phyloP scores from a whole-genome alignment of 1,284 basidiomycete genomes.

The Trichosporon asahii region DNA sequence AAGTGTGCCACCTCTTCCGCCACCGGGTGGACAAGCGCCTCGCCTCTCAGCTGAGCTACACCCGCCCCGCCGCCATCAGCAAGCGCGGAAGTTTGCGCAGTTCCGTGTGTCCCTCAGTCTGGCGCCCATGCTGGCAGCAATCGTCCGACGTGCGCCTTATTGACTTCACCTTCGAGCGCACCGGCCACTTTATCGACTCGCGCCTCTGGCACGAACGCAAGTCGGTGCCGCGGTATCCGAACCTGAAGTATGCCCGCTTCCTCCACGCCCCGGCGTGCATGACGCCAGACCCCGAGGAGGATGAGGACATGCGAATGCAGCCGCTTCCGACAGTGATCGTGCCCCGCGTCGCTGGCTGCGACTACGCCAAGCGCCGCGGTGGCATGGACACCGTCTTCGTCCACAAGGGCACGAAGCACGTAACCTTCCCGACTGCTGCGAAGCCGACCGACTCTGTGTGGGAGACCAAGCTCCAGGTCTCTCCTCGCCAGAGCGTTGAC shows the following conservation, averaged over 20 bases:
- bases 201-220: not conserved
- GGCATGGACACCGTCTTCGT: not conserved
- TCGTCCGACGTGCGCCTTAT: not conserved
- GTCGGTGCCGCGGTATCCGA: not conserved
- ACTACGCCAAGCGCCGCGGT: not conserved
- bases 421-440: not conserved
- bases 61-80: not conserved
- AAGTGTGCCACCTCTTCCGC: not conserved
- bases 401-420: not conserved
- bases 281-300: not conserved
- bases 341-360: not conserved
- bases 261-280: not conserved
- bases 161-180: not conserved
- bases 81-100: not conserved
- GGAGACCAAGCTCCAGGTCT: not conserved
- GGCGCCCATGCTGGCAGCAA: not conserved
- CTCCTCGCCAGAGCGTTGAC: not conserved
- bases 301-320: conserved; percentile 8
- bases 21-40: not conserved
- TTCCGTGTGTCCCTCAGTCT: not conserved
- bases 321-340: not conserved
- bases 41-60: not conserved
- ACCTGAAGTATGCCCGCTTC: not conserved
- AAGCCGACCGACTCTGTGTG: not conserved
- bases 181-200: not conserved